Percentiles rank a stretch among this genome's conserved stretches.
Conservation (phyloP, 148 eudicot species). For the Pharnaceum exiguum region DNA sequence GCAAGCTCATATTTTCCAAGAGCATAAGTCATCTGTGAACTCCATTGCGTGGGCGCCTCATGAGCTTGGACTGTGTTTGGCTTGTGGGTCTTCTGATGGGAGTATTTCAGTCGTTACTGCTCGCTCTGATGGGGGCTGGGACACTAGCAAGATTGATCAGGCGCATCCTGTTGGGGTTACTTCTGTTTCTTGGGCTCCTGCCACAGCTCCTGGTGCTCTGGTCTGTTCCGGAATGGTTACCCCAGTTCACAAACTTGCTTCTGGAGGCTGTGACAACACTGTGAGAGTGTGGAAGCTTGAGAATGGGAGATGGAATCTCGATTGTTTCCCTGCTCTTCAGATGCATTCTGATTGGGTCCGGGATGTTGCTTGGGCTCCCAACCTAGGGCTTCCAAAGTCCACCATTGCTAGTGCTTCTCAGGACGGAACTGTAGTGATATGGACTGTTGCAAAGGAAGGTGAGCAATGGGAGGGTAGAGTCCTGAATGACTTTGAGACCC, state of each 20-base stretch:
- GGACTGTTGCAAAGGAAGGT: conserved; percentile 82
- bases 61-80: conserved; percentile 82
- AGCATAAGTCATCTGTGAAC: conserved; percentile 84
- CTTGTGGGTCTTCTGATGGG: conserved; percentile 92
- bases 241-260: conserved; percentile 71
- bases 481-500: conserved; percentile 72
- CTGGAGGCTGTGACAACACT: conserved; percentile 86
- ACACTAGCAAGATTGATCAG: conserved; percentile 67
- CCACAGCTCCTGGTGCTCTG: conserved; percentile 71
- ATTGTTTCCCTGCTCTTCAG: conserved; percentile 84
- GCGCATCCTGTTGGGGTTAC: conserved; percentile 96
- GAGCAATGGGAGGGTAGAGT: conserved; percentile 89
- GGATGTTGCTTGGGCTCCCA: conserved; percentile 95
- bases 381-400: conserved; percentile 86
- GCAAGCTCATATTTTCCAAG: conserved; percentile 67
- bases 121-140: conserved; percentile 85
- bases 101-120: conserved; percentile 68
- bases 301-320: conserved; percentile 84
- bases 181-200: conserved; percentile 93
- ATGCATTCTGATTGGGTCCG: conserved; percentile 83
- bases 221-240: conserved; percentile 64
- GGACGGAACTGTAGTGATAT: conserved; percentile 83
- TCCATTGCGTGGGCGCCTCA: conserved; percentile 93
- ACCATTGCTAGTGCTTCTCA: conserved; percentile 91
- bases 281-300: conserved; percentile 81